Percentiles rank a stretch among this genome's conserved stretches.
Evolutionary conservation across 768 basidiomycete genomes (phyloP).

Genomic region (Lactarius psammicola): DNA sequence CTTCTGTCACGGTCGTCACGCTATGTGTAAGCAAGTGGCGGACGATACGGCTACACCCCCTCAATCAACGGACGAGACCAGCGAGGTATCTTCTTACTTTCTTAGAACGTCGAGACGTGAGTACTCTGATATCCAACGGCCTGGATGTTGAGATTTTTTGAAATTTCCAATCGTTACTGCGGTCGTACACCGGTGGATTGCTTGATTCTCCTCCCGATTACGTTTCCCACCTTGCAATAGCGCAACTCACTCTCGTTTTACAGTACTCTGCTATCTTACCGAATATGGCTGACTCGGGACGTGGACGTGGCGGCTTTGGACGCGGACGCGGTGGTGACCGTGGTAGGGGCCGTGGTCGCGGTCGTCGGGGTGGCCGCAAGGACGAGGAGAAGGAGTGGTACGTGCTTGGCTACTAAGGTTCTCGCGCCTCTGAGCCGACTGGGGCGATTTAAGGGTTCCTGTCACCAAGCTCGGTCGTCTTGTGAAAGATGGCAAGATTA

Average conservation of each 20-base stretch:
- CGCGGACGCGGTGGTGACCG: slow-evolving; percentile 72
- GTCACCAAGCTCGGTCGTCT: slow-evolving; percentile 99
- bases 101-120: slow-evolving; percentile 18
- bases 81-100: background rate
- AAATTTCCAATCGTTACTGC: background rate
- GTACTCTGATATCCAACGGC: background rate
- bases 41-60: background rate
- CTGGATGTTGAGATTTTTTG: background rate
- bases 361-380: slow-evolving; percentile 95
- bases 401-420: slow-evolving; percentile 31
- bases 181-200: slow-evolving; percentile 20
- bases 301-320: slow-evolving; percentile 90
- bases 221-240: slow-evolving; percentile 9
- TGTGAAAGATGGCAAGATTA: slow-evolving; percentile 99
- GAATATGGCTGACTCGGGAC: slow-evolving; percentile 82
- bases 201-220: slow-evolving; percentile 10
- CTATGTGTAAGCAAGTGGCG: slow-evolving; percentile 1
- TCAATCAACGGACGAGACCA: slow-evolving; percentile 11
- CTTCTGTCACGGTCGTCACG: background rate
- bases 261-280: slow-evolving; percentile 33
- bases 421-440: slow-evolving; percentile 18
- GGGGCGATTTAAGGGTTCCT: slow-evolving; percentile 63
- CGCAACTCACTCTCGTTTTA: slow-evolving; percentile 24
- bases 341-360: slow-evolving; percentile 66
- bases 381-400: slow-evolving; percentile 99